A percentile compares a stretch with the other conserved stretches of the same genome.
These are phyloP conservation scores for Ogataea thermomethanolica DNA, from an alignment of 805 yeast species.

Conservation along the genomic window DNA sequence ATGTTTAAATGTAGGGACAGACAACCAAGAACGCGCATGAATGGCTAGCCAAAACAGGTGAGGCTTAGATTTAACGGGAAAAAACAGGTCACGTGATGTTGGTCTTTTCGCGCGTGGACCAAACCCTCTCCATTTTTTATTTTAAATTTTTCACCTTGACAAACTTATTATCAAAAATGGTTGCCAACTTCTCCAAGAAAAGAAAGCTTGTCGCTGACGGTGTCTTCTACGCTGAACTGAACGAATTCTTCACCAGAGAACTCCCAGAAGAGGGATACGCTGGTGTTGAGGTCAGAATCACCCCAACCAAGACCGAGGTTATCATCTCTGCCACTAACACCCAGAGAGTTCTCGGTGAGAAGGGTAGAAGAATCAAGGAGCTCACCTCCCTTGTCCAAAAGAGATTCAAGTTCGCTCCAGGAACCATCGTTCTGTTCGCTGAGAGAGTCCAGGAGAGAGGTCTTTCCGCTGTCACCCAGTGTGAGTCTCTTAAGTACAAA, in stretches of 20 bases:
- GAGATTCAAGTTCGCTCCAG: constrained; percentile 96
- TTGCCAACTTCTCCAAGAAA: constrained; percentile 79
- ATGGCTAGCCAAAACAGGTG: too few relatives aligned
- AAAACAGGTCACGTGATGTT: constrained; percentile 8
- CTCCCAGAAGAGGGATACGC: constrained; percentile 99
- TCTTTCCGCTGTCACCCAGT: constrained; percentile 98
- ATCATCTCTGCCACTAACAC: constrained; percentile 99
- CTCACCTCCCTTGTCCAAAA: constrained; percentile 95
- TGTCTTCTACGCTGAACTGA: constrained; percentile 99
- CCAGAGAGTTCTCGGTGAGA: constrained; percentile 98
- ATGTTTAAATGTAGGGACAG: constrained; percentile 4
- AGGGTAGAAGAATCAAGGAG: constrained; percentile 99
- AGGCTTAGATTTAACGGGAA: too few relatives aligned
- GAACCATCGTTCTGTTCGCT: constrained; percentile 91
- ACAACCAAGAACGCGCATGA: not conserved
- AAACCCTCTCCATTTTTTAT: constrained; percentile 1
- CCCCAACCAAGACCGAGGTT: constrained; percentile 97
- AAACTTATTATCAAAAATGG: constrained; percentile 26
- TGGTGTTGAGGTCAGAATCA: constrained; percentile 99
- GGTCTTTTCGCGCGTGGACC: not conserved
- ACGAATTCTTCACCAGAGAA: constrained; percentile 99
- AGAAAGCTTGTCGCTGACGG: constrained; percentile 99
- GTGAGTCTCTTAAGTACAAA: constrained; percentile 98
- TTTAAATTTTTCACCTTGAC: constrained; percentile 7
- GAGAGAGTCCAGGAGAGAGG: constrained; percentile 99